Base-by-base conservation (phyloP, 352 stramenopile genomes). In the Pythium guiyangense region DNA sequence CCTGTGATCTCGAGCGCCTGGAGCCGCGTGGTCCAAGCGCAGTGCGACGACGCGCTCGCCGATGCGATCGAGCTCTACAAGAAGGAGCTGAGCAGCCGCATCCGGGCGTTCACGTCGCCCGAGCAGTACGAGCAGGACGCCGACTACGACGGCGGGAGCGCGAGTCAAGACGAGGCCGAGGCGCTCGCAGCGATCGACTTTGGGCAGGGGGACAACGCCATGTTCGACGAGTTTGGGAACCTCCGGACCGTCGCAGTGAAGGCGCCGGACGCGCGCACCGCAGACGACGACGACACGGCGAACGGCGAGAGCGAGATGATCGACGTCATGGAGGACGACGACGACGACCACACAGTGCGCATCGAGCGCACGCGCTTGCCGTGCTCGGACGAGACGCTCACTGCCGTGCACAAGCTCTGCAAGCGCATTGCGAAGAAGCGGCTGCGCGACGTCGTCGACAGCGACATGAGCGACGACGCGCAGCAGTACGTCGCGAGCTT, bases 1-100 rank as follows among this genome's bases (percentile, higher is more conserved):
- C 87, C 88, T 0, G 84, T 93, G 43, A 96, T 97, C 57, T 92
- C 84, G 8, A 96, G 77, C 55, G 88, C 89, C 1, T 97, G 89
- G 85, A 91, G 81, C 50, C 84, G 85, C 40, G 88, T 97, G 3
- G 83, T 95, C 27, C 84, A 96, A 63, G 71, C 74, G 4, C 84
- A 94, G 57, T 96, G 83, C 61, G 69, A 90, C 46, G 84, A 96
- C 55, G 88, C 85, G 14, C 71, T 94, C 9, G 69, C 87, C 34
- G 77, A 87, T 17, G 80, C 86, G 2, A 63, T 96, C 1, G 71
- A 79, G 52, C 49, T 76, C n/a, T 97, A 96, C 73, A 80, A 89
- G 54, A 69, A 72, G 2, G 80, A 92, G 59, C 66, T 94, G 31
- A 52, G 62, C 17, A 59, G 69, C 6, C 76, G 79, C 22, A 71